A percentile compares a stretch with the other conserved stretches of the same genome.
Conservation (phyloP, 176 grass and related monocot genomes). For the Musa itinerans region DNA sequence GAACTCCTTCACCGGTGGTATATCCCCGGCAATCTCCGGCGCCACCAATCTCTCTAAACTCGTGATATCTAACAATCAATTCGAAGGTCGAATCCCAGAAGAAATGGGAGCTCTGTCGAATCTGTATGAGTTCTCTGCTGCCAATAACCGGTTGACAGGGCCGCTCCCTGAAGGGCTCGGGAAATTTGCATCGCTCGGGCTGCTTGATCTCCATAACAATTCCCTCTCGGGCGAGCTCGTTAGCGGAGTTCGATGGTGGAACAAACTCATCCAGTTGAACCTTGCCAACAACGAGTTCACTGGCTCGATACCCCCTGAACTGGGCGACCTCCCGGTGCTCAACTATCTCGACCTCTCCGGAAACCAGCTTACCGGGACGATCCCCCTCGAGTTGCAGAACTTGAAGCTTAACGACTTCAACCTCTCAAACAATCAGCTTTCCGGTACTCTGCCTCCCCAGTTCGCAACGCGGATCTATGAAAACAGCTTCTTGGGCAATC, state of each 20-base stretch:
- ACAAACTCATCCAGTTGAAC: conserved; percentile 10
- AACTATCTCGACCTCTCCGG: neutral
- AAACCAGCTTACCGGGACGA: neutral
- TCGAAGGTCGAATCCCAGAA: conserved; percentile 3
- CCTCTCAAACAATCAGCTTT: conserved; percentile 17
- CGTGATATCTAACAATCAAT: conserved; percentile 10
- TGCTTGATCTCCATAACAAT: conserved; percentile 12
- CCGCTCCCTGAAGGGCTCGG: neutral
- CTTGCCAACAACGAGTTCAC: conserved; percentile 14
- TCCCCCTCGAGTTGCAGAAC: conserved; percentile 8
- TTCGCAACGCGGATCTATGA: neutral
- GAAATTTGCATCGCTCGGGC: neutral
- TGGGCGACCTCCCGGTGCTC: neutral
- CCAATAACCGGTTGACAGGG: conserved; percentile 4
- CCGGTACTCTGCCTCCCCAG: neutral
- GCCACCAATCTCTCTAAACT: conserved; percentile 12
- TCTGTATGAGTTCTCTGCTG: neutral
- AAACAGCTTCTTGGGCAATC: conserved; percentile 19
- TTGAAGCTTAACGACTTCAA: conserved; percentile 7
- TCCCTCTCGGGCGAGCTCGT: conserved; percentile 12
- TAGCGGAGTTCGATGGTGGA: neutral
- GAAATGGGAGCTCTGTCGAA: conserved; percentile 9
- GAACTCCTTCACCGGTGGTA: conserved; percentile 3
- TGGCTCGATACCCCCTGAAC: neutral
- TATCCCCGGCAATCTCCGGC: conserved; percentile 12